Conservation (phyloP, 202 grass and related monocot species). For the Bolboschoenoplectus hybrid region DNA sequence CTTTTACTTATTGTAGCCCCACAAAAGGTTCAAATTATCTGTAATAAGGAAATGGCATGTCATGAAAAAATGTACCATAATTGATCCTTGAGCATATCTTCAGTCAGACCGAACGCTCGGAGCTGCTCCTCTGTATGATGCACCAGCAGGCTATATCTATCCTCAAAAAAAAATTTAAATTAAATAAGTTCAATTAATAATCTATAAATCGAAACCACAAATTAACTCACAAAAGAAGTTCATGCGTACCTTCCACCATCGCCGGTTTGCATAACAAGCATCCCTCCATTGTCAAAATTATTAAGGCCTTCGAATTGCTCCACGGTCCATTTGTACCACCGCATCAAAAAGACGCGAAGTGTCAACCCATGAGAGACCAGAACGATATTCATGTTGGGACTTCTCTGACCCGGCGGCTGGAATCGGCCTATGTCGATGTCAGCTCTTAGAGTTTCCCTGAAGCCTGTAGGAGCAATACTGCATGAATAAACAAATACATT, state of each 20-base stretch:
- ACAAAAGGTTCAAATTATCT: not conserved
- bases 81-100: constrained; percentile 80
- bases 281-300: constrained; percentile 67
- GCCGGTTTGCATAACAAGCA: constrained; percentile 79
- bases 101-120: constrained; percentile 53
- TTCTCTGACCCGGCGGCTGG: constrained; percentile 42
- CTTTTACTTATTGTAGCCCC: not conserved
- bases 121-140: constrained; percentile 77
- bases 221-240: not conserved
- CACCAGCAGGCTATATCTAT: constrained; percentile 76
- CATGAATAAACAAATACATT: constrained; percentile 49
- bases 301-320: constrained; percentile 63
- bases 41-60: not conserved
- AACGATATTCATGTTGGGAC: constrained; percentile 72
- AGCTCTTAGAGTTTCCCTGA: constrained; percentile 73
- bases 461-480: constrained; percentile 61
- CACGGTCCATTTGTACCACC: constrained; percentile 97
- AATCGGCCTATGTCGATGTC: constrained; percentile 82
- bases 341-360: constrained; percentile 85
- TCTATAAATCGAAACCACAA: not conserved
- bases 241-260: constrained; percentile 49
- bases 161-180: not conserved
- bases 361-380: constrained; percentile 78
- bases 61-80: constrained; percentile 52
- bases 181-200: not conserved